These are phyloP conservation scores for Cladosporium halotolerans DNA, from an alignment of 2,329 filamentous ascomycete genomes.

Conservation along the genomic window DNA sequence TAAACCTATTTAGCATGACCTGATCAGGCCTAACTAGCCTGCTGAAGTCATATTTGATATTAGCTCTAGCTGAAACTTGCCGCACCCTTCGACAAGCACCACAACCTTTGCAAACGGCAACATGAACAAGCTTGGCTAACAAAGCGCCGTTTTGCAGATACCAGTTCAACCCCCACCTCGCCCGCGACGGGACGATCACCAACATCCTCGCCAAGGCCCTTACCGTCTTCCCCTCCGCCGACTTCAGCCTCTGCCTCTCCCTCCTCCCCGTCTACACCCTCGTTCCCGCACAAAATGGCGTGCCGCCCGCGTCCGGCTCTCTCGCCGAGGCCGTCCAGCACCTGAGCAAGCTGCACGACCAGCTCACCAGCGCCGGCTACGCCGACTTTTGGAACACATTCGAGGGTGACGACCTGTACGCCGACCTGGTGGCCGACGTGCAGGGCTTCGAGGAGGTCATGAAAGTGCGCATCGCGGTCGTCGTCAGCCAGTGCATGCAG, in stretches of 20 bases:
- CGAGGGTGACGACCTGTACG: slow-evolving; percentile 90
- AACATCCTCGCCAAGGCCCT: slow-evolving; percentile 98
- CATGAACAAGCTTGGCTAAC: slow-evolving; percentile 2
- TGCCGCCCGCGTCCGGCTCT: slow-evolving; percentile 50
- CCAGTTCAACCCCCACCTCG: slow-evolving; percentile 98
- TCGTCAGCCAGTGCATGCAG: slow-evolving; percentile 78
- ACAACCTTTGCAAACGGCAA: slow-evolving; percentile 2
- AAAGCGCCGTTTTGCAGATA: slow-evolving; percentile 55
- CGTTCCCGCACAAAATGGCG: slow-evolving; percentile 46
- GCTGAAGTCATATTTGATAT: slow-evolving; percentile 61
- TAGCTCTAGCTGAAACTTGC: slow-evolving; percentile 65
- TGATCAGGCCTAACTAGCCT: slow-evolving; percentile 54
- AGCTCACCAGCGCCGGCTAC: slow-evolving; percentile 88
- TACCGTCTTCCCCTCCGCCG: slow-evolving; percentile 91
- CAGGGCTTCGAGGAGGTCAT: slow-evolving; percentile 91
- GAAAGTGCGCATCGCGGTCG: slow-evolving; percentile 79
- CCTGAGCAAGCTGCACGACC: slow-evolving; percentile 73
- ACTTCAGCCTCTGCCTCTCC: slow-evolving; percentile 90
- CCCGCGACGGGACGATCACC: slow-evolving; percentile 94
- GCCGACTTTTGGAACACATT: slow-evolving; percentile 86
- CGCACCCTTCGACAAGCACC: not conserved
- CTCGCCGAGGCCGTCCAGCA: slow-evolving; percentile 88
- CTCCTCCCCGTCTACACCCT: slow-evolving; percentile 83
- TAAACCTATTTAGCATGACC: slow-evolving; percentile 95
- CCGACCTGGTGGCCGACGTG: slow-evolving; percentile 90